A percentile compares a stretch with the other conserved stretches of the same genome.
Conservation (phyloP, 2,329 filamentous ascomycete genomes). For the Drechslerella coelobrocha region DNA sequence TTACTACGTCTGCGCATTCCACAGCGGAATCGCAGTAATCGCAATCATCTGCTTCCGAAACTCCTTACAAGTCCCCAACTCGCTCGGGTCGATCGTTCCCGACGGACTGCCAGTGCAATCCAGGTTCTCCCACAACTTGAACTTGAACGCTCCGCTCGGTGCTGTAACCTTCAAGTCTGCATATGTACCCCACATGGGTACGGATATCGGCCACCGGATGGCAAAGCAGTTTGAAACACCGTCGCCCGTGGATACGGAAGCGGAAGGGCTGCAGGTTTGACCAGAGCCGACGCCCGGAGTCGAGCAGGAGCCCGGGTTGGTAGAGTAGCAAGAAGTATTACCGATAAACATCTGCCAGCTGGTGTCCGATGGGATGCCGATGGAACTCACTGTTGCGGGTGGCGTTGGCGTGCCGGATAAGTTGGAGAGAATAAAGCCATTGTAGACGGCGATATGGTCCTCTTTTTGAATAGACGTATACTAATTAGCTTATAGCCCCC, state of each 20-base stretch:
- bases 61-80: conserved; percentile 41
- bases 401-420: conserved; percentile 35
- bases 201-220: conserved; percentile 33
- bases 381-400: conserved; percentile 14
- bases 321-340: conserved; percentile 40
- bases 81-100: conserved; percentile 22
- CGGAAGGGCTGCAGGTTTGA: conserved; percentile 5
- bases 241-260: conserved; percentile 13
- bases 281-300: conserved; percentile 8
- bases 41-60: conserved; percentile 34
- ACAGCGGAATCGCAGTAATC: conserved; percentile 33
- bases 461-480: conserved; percentile 5
- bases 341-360: conserved; percentile 31
- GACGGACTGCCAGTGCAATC: conserved; percentile 28
- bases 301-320: conserved; percentile 10
- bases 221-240: conserved; percentile 33
- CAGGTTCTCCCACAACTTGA: conserved; percentile 31
- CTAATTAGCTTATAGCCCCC: background rate
- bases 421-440: conserved; percentile 35
- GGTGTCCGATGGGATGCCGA: conserved; percentile 23
- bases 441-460: conserved; percentile 42
- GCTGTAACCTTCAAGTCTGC: conserved; percentile 18
- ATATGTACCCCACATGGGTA: conserved; percentile 24
- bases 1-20: conserved; percentile 37
- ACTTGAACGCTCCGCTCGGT: conserved; percentile 40